phyloP scores from a whole-genome alignment of 495 filamentous ascomycete species.

The Aspergillus homomorphus region DNA sequence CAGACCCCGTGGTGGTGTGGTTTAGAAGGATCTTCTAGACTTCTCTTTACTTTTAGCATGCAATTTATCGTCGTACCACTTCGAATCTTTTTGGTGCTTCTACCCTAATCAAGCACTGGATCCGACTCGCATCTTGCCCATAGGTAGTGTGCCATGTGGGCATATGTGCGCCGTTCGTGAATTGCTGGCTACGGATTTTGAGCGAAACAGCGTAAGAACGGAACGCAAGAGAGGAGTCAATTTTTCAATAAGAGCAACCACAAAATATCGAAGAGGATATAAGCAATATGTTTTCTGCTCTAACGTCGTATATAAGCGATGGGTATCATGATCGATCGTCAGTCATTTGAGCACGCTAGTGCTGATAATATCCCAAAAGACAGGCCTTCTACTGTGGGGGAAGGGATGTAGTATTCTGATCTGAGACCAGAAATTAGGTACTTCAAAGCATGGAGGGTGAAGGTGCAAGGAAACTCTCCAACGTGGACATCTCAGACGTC shows the following conservation, averaged over 20 bases:
- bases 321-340: slow-evolving; percentile 38
- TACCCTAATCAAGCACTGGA: neutral
- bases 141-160: neutral
- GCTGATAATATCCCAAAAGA: neutral
- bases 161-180: neutral
- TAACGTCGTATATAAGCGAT: slow-evolving; percentile 15
- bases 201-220: neutral
- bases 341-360: slow-evolving; percentile 3
- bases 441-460: slow-evolving; percentile 7
- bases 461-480: slow-evolving; percentile 3
- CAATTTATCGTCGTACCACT: slow-evolving; percentile 15
- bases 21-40: slow-evolving; percentile 25
- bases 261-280: neutral
- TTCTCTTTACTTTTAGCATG: slow-evolving; percentile 16
- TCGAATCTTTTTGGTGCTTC: neutral
- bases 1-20: slow-evolving; percentile 10
- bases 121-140: neutral
- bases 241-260: neutral
- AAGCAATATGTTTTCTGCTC: slow-evolving; percentile 5
- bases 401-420: neutral
- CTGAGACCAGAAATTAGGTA: neutral
- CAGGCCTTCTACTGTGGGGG: neutral
- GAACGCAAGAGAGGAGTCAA: neutral
- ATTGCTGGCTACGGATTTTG: too few relatives aligned
- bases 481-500: neutral